These are phyloP conservation scores for Solanum clarkiae DNA, from an alignment of 257 asterid genomes.

Conservation along the genomic window DNA sequence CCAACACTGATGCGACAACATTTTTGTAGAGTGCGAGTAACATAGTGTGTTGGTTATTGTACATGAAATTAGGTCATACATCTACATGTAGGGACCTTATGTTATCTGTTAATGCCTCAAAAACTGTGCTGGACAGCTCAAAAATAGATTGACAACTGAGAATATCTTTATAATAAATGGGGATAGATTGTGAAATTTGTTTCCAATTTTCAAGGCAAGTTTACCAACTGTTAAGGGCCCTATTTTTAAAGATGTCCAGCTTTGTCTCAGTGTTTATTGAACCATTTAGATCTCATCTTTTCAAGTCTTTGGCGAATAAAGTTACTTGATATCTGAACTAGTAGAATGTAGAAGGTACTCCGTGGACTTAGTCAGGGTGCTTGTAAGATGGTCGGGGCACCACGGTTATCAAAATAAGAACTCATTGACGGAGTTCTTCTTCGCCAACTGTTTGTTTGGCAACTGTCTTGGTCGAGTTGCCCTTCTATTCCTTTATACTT, in stretches of 20 bases:
- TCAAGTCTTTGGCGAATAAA: not conserved
- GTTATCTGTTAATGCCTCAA: not conserved
- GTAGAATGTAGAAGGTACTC: not conserved
- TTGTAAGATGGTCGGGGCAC: not conserved
- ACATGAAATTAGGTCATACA: not conserved
- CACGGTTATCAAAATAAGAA: not conserved
- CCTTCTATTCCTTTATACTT: not conserved
- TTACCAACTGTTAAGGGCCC: not conserved
- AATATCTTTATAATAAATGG: not conserved
- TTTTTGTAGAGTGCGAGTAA: not conserved
- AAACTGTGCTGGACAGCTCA: slow-evolving; percentile 3
- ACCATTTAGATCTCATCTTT: not conserved
- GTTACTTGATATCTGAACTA: not conserved
- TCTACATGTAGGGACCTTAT: not conserved
- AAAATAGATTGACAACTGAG: not conserved
- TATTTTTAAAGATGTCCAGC: not conserved
- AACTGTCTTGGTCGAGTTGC: too few relatives aligned
- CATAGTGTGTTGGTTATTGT: not conserved
- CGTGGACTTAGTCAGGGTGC: not conserved
- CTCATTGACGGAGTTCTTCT: not conserved
- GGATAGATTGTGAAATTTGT: not conserved
- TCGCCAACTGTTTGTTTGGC: not conserved
- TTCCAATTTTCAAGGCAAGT: not conserved
- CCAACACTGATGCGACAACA: accelerated
- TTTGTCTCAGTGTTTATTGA: not conserved